Conservation (phyloP, 495 filamentous ascomycete genomes). For the Penicillium odoratum region DNA sequence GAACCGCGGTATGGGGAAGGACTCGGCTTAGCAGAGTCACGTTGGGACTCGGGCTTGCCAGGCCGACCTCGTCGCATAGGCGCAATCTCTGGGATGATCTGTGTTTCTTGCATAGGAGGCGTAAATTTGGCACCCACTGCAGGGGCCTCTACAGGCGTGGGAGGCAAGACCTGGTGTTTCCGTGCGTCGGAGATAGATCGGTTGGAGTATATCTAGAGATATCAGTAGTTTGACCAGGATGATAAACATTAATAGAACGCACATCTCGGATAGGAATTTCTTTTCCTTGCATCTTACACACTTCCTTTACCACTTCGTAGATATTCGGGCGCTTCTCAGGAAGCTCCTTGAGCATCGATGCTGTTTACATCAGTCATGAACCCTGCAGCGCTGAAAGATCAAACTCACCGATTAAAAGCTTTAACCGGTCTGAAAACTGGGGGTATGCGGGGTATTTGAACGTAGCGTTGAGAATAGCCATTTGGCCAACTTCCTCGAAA, state of each 20-base stretch:
- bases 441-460: constrained; percentile 92
- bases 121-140: constrained; percentile 71
- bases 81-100: constrained; percentile 82
- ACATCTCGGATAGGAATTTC: constrained; percentile 92
- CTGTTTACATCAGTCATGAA: constrained; percentile 43
- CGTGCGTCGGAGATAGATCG: constrained; percentile 63
- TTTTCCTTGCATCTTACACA: constrained; percentile 83
- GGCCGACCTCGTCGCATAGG: constrained; percentile 93
- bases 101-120: constrained; percentile 61
- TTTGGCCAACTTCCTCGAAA: constrained; percentile 95
- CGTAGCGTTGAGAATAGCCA: constrained; percentile 96
- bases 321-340: constrained; percentile 85
- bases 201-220: constrained; percentile 74
- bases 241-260: constrained; percentile 32
- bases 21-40: constrained; percentile 58
- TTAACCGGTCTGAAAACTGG: constrained; percentile 82
- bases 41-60: constrained; percentile 48
- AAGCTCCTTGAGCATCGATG: constrained; percentile 86
- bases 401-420: constrained; percentile 82
- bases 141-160: constrained; percentile 54
- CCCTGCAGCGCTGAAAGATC: neutral
- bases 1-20: constrained; percentile 68
- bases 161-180: constrained; percentile 61
- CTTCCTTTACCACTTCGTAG: constrained; percentile 85
- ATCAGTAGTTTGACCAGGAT: constrained; percentile 14